Conservation (phyloP, 2,329 filamentous ascomycete genomes). For the Apiospora sp. region DNA sequence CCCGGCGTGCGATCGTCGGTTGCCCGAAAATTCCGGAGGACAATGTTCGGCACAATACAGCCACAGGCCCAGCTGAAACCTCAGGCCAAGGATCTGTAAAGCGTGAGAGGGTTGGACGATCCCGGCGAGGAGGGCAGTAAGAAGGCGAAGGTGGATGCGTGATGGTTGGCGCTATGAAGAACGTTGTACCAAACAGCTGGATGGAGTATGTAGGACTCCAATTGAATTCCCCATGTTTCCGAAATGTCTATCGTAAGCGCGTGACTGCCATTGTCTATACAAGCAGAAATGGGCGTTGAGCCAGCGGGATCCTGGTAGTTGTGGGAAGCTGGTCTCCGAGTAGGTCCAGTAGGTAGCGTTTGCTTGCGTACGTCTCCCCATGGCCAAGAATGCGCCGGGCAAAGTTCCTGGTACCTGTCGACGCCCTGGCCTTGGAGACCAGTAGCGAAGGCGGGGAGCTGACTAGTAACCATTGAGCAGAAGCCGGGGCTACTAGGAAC, state of each 20-base stretch:
- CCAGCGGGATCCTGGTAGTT: neutral
- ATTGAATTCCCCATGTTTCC: neutral
- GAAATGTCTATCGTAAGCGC: neutral
- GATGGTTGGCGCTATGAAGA: neutral
- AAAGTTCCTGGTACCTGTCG: neutral
- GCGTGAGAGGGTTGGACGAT: neutral
- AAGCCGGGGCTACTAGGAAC: conserved; percentile 5
- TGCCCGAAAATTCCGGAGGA: neutral
- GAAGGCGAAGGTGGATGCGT: conserved; percentile 2
- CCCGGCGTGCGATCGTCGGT: neutral
- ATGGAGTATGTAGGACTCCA: conserved; percentile 3
- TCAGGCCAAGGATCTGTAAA: neutral
- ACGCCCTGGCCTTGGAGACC: conserved; percentile 1
- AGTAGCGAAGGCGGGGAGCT: neutral
- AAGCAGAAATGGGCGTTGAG: neutral
- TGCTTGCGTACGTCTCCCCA: neutral
- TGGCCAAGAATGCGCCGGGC: neutral
- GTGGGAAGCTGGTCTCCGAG: neutral
- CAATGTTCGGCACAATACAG: neutral
- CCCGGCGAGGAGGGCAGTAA: neutral
- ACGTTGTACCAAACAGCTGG: neutral
- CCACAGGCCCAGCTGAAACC: neutral
- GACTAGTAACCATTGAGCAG: conserved; percentile 1
- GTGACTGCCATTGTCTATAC: neutral
- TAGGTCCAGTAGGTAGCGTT: neutral